Conservation (phyloP, 768 basidiomycete species). For the Flagelloscypha sp. region DNA sequence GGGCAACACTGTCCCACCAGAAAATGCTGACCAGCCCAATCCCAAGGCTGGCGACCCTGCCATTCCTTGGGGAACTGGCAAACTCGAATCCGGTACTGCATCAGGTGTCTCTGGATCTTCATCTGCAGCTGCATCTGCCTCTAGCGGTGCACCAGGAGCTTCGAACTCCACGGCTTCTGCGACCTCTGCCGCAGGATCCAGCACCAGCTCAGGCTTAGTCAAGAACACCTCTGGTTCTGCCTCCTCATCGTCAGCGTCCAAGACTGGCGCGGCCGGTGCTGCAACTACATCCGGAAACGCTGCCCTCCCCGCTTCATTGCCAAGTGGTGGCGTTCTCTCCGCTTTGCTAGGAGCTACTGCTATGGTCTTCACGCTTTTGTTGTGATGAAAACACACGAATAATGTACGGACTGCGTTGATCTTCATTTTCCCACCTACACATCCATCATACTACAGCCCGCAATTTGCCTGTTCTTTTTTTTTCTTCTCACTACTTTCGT, state of each 20-base stretch:
- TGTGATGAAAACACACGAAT: too few relatives aligned
- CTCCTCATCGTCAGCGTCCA: neutral
- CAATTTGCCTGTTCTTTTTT: too few relatives aligned
- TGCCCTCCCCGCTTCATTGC: conserved; percentile 3
- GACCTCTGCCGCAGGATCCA: conserved; percentile 1
- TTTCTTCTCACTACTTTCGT: too few relatives aligned
- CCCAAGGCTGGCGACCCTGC: conserved; percentile 29
- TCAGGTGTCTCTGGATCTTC: conserved; percentile 14
- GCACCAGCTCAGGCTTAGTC: conserved; percentile 4
- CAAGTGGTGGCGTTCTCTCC: conserved; percentile 8
- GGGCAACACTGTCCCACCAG: conserved; percentile 38
- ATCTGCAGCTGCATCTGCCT: conserved; percentile 6
- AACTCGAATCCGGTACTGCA: conserved; percentile 36
- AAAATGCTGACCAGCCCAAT: conserved; percentile 45
- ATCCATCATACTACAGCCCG: too few relatives aligned
- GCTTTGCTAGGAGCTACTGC: conserved; percentile 12
- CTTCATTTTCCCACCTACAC: too few relatives aligned
- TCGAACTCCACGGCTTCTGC: conserved; percentile 6
- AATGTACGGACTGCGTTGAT: too few relatives aligned
- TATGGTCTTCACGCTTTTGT: conserved; percentile 13
- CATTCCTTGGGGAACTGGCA: conserved; percentile 64
- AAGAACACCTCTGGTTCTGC: conserved; percentile 1
- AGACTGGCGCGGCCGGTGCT: conserved; percentile 3
- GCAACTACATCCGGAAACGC: conserved; percentile 1
- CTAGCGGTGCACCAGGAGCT: conserved; percentile 5